These are phyloP conservation scores for Podospora pseudocomata DNA, from an alignment of 495 filamentous ascomycete species.

Conservation along the genomic window DNA sequence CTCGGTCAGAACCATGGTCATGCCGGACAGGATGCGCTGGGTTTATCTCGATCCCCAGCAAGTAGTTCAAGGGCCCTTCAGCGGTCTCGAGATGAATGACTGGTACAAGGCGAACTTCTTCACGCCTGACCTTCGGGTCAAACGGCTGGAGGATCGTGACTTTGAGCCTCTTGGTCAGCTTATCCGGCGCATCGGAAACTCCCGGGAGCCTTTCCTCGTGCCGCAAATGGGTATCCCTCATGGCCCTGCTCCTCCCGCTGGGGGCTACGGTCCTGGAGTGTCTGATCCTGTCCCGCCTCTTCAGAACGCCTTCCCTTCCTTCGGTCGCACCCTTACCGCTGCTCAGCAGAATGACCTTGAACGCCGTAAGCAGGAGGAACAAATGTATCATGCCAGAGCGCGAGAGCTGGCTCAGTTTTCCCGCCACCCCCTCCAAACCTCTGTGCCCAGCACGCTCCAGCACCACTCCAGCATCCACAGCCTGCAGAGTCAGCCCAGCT, in stretches of 20 bases:
- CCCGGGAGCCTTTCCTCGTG: slow-evolving; percentile 92
- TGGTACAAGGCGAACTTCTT: slow-evolving; percentile 99
- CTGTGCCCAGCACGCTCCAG: slow-evolving; percentile 67
- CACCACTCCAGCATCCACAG: slow-evolving; percentile 94
- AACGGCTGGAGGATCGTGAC: slow-evolving; percentile 85
- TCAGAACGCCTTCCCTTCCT: slow-evolving; percentile 88
- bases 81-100: slow-evolving; percentile 97
- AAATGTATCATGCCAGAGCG: slow-evolving; percentile 91
- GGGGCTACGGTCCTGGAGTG: slow-evolving; percentile 46
- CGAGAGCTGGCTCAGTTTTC: slow-evolving; percentile 67
- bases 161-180: slow-evolving; percentile 96
- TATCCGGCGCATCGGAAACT: slow-evolving; percentile 94
- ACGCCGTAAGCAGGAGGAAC: slow-evolving; percentile 94
- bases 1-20: slow-evolving; percentile 87
- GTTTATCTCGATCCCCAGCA: slow-evolving; percentile 95
- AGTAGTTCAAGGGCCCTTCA: slow-evolving; percentile 88
- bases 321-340: slow-evolving; percentile 94
- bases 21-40: slow-evolving; percentile 98
- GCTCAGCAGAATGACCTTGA: slow-evolving; percentile 97
- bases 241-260: slow-evolving; percentile 56
- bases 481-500: slow-evolving; percentile 92
- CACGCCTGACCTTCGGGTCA: slow-evolving; percentile 87
- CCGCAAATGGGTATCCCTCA: slow-evolving; percentile 93
- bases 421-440: slow-evolving; percentile 62
- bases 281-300: slow-evolving; percentile 88